Percentiles rank a stretch among this genome's conserved stretches.
phyloP scores from a whole-genome alignment of 352 stramenopile species.

The Globisporangium apiculatum region DNA sequence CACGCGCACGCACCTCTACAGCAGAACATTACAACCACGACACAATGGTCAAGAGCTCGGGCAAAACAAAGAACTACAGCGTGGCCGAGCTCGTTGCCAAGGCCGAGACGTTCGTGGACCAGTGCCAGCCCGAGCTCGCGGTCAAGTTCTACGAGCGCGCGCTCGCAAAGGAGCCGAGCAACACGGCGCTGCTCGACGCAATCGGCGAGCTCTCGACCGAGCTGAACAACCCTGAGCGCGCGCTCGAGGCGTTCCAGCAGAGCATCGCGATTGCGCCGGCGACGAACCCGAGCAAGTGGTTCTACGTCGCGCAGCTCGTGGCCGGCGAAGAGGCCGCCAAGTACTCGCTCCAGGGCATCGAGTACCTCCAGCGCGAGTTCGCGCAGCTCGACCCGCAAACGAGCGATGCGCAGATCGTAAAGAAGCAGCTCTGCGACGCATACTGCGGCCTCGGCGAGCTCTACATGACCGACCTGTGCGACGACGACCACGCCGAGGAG shows the following conservation, averaged over 20 bases:
- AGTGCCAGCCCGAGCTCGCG: constrained; percentile 78
- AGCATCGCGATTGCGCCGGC: constrained; percentile 58
- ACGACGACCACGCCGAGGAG: constrained; percentile 88
- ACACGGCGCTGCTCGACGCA: constrained; percentile 63
- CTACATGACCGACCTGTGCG: constrained; percentile 96
- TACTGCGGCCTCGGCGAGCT: constrained; percentile 95
- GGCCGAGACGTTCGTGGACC: constrained; percentile 75
- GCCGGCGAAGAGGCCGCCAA: constrained; percentile 62
- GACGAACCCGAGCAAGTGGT: constrained; percentile 77
- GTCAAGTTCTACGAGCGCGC: constrained; percentile 83
- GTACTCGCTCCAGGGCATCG: constrained; percentile 66
- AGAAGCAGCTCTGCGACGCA: constrained; percentile 91
- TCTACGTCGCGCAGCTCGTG: constrained; percentile 81
- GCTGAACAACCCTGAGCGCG: constrained; percentile 73
- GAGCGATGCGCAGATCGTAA: constrained; percentile 51
- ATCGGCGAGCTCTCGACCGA: constrained; percentile 81
- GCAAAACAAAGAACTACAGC: constrained; percentile 33
- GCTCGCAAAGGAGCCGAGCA: constrained; percentile 56
- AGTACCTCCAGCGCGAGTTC: constrained; percentile 55
- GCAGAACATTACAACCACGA: too few species aligned
- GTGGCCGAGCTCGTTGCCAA: constrained; percentile 75
- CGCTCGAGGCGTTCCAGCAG: constrained; percentile 61
- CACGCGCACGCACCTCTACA: not conserved
- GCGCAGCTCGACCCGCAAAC: constrained; percentile 25
- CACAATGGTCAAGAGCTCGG: constrained; percentile 24